Base-by-base conservation (phyloP, 495 filamentous ascomycete species). In the Oleoguttula mirabilis region DNA sequence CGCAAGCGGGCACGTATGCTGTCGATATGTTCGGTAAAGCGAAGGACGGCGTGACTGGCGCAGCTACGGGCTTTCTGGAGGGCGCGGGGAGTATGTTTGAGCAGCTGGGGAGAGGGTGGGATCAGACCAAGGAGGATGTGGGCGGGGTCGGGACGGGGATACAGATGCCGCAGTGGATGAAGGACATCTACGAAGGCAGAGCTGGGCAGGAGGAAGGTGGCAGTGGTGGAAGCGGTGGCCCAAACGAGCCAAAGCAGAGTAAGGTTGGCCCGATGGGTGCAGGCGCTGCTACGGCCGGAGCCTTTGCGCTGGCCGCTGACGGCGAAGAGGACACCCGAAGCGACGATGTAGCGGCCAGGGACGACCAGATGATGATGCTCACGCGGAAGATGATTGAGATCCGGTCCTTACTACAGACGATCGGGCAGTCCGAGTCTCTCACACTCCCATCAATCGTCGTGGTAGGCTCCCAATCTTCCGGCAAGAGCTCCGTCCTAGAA, bases 331-430 rank as follows among this genome's bases (percentile, higher is more conserved):
- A 93, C 52, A 54, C 64, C 0, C 65, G 82, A 19, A 63, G 63
- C 19, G 75, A 72, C 28, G 70, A 71, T 35, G 70, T 83, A 51
- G 64, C 66, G 41, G 82, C 87, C 3, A 76, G 80, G 54, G 88
- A 99, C 56, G 90, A 99, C 55, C 90, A 99, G 61, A 99, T 99
- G 88, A 99, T 99, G 90, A 67, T 94, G 50, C 68, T 99, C 60
- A 99, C 90, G 0, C 88, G 88, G 65, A 94, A 93, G 62, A 99
- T 99, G 90, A 99, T 99, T 56, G 88, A 99, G 60, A 96, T 99
- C 39, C 68, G 92, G 47, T 86, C 79, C 48, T 85, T 99, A 30
- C 67, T 99, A 5, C 79, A 88, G 55, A 76, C 79, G 15, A 81
- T 99, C 34, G 90, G 90, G 31, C 87, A 99, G 64, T 88, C 87